Evolutionary conservation across 2,329 filamentous ascomycete species (phyloP), one percentile per base, ranked within the genome.

Genomic region (Trichothecium sympodiale): DNA sequence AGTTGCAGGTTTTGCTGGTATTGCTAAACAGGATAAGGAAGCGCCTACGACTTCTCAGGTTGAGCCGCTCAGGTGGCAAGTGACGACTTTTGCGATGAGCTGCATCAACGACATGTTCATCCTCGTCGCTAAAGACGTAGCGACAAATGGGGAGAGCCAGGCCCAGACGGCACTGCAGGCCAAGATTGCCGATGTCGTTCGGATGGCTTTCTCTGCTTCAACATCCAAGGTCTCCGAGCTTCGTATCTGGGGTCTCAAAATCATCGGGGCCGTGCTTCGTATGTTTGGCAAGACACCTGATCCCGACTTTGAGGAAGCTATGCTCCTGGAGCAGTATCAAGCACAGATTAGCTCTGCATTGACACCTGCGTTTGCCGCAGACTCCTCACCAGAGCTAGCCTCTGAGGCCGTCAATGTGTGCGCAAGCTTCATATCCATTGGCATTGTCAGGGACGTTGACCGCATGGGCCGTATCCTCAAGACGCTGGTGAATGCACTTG

Each of bases 391-490:
- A 1, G 91, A 98, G 56, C 68, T 98, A 13, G 93, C 91, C 7
- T 88, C 91, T 0, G 89, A 95, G 53, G 91, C 93, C 13, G 85
- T 98, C 43, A 94, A 94, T 49, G 91, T 98, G 6, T 98, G 91
- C 51, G 91, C 89, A n/a, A 87, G 84, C 2, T 98, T 98, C 59
- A 93, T 98, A 50, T 83, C 89, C 0, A 95, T 89, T 0, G 91
- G 91, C 12, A 96, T 98, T 37, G 91, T 98, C 8, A 95, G 87
- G 1, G 91, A 96, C 56, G 78, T 96, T 8, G 93, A 98, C 46
- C 78, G 91, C n/a, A 98, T 98, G 91, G 91, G 91, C 16, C 81
- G 91, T 38, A 98, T 98, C 36, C 71, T 98, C 38, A 96, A 95
- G 61, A 82, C 94, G 1, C 70, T 98, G 3, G 84, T 95, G 5